These are phyloP conservation scores for Pichia inconspicua DNA, from an alignment of 1,139 yeast species.

Conservation along the genomic window DNA sequence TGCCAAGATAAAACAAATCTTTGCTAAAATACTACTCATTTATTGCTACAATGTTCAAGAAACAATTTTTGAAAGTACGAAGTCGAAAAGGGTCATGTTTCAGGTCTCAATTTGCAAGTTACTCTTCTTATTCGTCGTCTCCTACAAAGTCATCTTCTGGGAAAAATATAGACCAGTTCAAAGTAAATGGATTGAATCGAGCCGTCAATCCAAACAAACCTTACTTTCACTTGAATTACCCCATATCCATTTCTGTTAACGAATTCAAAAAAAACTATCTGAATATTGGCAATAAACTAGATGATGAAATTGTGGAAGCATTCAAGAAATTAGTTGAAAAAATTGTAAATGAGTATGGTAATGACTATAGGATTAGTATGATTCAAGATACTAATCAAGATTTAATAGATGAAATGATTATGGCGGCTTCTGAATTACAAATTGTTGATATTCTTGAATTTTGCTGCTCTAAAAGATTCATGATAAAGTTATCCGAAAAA, in stretches of 20 bases:
- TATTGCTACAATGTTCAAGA: no score
- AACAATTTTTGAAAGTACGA: neutral
- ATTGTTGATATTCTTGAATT: constrained; percentile 3
- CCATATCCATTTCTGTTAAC: neutral
- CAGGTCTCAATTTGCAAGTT: neutral
- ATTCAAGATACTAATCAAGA: neutral
- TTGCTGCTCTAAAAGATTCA: neutral
- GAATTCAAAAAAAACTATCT: neutral
- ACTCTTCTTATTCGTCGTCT: neutral
- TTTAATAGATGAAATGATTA: neutral
- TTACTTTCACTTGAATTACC: neutral
- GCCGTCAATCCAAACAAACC: neutral
- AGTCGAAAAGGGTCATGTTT: neutral
- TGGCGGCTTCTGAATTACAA: neutral
- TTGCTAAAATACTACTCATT: no score
- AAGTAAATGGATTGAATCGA: no score
- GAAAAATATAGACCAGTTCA: neutral
- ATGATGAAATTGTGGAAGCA: neutral
- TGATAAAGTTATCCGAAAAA: neutral
- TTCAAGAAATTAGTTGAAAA: neutral
- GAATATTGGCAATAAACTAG: neutral
- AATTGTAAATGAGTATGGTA: constrained; percentile 1
- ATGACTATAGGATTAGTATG: neutral
- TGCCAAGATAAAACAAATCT: no score
- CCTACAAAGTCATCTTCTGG: neutral